A percentile compares a stretch with the other conserved stretches of the same genome.
phyloP scores from a whole-genome alignment of 768 basidiomycete genomes.

The Trametes meyenii region DNA sequence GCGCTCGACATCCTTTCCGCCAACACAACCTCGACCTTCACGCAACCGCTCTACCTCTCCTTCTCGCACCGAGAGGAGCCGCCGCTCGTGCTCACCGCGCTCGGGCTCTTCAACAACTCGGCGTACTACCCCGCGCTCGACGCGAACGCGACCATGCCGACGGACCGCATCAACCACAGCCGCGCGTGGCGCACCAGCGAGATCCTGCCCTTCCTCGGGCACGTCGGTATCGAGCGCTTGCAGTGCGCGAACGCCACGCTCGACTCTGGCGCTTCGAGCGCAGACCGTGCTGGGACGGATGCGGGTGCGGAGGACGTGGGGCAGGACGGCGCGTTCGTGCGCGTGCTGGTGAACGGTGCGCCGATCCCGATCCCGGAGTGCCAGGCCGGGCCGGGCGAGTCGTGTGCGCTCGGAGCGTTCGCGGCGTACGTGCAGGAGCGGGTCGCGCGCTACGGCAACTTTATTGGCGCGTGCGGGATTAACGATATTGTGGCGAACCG shows the following conservation, averaged over 20 bases:
- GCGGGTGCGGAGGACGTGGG: neutral
- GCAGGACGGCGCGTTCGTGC: conserved; percentile 11
- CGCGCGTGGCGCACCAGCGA: conserved; percentile 25
- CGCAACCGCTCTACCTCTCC: conserved; percentile 25
- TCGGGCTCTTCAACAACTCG: conserved; percentile 28
- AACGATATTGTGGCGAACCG: conserved; percentile 20
- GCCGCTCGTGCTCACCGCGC: conserved; percentile 27
- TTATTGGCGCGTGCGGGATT: conserved; percentile 22
- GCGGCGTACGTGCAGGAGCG: conserved; percentile 8
- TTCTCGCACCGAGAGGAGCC: conserved; percentile 29
- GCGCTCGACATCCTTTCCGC: conserved; percentile 21
- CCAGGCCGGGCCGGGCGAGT: conserved; percentile 18
- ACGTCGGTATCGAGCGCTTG: conserved; percentile 21
- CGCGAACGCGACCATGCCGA: conserved; percentile 27
- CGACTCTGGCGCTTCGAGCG: no score
- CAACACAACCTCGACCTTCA: conserved; percentile 18
- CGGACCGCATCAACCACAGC: conserved; percentile 25
- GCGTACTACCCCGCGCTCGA: conserved; percentile 21
- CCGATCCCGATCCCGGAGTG: conserved; percentile 22
- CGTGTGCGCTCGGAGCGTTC: conserved; percentile 18
- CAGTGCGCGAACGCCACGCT: conserved; percentile 16
- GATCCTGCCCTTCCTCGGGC: conserved; percentile 23
- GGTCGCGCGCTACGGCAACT: conserved; percentile 18
- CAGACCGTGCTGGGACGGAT: no score
- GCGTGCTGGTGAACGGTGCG: conserved; percentile 22